phyloP scores from a whole-genome alignment of 345 rosid species.

The Firmiana major region DNA sequence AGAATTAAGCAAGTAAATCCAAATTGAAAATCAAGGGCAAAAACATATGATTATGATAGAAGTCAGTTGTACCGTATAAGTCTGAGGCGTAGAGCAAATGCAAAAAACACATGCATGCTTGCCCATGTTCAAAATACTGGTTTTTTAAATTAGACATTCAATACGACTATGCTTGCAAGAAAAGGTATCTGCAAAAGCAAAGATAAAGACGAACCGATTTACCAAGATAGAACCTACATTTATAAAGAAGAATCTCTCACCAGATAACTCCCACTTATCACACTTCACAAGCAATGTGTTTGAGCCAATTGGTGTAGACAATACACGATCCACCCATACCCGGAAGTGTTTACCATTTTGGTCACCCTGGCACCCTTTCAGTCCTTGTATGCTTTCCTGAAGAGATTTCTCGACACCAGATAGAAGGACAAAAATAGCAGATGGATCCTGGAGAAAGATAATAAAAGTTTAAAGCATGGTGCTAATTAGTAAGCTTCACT shows the following conservation, averaged over 20 bases:
- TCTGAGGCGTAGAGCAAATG: neutral
- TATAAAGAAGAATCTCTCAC: constrained; percentile 33
- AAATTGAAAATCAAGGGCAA: neutral
- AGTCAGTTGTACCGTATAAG: neutral
- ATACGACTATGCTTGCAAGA: neutral
- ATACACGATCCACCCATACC: constrained; percentile 79
- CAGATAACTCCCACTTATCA: constrained; percentile 70
- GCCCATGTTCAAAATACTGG: neutral
- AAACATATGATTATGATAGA: neutral
- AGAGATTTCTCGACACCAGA: constrained; percentile 67
- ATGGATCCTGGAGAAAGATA: constrained; percentile 45
- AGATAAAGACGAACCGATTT: neutral
- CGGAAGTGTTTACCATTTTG: constrained; percentile 64
- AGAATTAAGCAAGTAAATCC: neutral
- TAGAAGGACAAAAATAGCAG: constrained; percentile 60
- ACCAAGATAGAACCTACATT: neutral
- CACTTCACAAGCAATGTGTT: constrained; percentile 72
- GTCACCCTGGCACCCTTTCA: constrained; percentile 64
- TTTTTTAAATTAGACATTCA: neutral
- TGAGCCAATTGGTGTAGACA: constrained; percentile 48
- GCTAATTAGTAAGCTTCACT: neutral
- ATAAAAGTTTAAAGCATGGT: neutral
- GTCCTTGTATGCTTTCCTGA: constrained; percentile 40
- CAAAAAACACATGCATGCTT: neutral
- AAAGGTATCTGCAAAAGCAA: neutral